Evolutionary conservation across 306 rosid genomes (phyloP).

Genomic region (Cucumis sativus): DNA sequence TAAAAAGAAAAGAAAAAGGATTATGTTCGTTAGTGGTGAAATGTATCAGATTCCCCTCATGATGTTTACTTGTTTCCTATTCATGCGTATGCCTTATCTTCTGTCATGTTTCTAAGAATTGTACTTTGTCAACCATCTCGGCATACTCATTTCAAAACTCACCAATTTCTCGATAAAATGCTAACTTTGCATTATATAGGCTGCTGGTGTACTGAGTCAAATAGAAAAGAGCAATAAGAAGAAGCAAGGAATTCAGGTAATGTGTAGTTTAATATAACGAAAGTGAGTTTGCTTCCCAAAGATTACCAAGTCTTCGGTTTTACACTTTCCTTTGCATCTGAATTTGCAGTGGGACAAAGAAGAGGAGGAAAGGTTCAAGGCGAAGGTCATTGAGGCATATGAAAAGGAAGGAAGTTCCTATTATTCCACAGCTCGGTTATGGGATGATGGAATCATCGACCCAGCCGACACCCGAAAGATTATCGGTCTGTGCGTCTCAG

Average conservation of each 20-base stretch:
- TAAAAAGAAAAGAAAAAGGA: background rate
- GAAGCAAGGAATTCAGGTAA: conserved; percentile 87
- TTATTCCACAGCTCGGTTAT: conserved; percentile 85
- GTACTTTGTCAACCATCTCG: background rate
- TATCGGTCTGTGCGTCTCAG: conserved; percentile 66
- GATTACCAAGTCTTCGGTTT: background rate
- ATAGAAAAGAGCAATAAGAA: conserved; percentile 78
- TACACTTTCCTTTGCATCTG: conserved; percentile 4
- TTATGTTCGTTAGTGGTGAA: background rate
- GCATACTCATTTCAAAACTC: background rate
- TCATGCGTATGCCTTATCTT: background rate
- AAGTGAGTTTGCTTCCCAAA: background rate
- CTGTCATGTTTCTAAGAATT: background rate
- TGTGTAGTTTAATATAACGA: background rate
- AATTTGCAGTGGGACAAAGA: conserved; percentile 64
- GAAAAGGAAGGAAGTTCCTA: conserved; percentile 85
- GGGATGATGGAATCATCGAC: conserved; percentile 95
- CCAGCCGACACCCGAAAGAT: conserved; percentile 89
- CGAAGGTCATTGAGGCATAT: conserved; percentile 60
- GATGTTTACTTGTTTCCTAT: background rate
- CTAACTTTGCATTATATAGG: conserved; percentile 29
- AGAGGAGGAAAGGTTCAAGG: conserved; percentile 76
- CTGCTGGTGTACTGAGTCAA: conserved; percentile 91
- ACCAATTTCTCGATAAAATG: background rate
- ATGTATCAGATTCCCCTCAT: background rate